Percentiles rank a stretch among this genome's conserved stretches.
Evolutionary conservation across 1,139 yeast species (phyloP).

Genomic region (Yamadazyma dushanensis): DNA sequence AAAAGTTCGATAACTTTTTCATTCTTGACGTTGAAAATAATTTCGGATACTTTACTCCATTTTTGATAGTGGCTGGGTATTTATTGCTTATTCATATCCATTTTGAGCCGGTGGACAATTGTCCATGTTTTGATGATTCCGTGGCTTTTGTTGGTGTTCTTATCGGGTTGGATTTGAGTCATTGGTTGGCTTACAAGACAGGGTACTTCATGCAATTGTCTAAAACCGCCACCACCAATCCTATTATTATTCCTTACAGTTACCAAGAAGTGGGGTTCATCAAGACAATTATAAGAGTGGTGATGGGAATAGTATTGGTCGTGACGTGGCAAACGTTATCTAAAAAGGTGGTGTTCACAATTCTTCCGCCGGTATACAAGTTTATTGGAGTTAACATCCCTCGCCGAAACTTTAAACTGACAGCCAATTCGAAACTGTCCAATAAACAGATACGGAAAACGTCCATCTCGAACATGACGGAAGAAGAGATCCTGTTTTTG

Average conservation of each 20-base stretch:
- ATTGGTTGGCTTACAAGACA: constrained; percentile 40
- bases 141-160: constrained; percentile 93
- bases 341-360: constrained; percentile 58
- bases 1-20: constrained; percentile 39
- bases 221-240: constrained; percentile 21
- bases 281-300: constrained; percentile 43
- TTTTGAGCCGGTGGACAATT: constrained; percentile 86
- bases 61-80: constrained; percentile 41
- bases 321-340: constrained; percentile 67
- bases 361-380: constrained; percentile 50
- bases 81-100: constrained; percentile 62
- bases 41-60: constrained; percentile 33
- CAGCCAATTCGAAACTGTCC: constrained; percentile 39
- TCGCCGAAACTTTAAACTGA: constrained; percentile 37
- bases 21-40: constrained; percentile 23
- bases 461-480: constrained; percentile 42
- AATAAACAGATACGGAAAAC: constrained; percentile 40
- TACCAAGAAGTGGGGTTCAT: constrained; percentile 41
- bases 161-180: constrained; percentile 66
- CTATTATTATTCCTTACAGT: constrained; percentile 41
- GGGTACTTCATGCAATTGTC: constrained; percentile 22
- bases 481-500: constrained; percentile 37
- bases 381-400: constrained; percentile 43
- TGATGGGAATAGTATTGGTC: constrained; percentile 60
- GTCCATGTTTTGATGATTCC: constrained; percentile 96